Evolutionary conservation across 352 stramenopile genomes (phyloP).

Genomic region (Achlya hypogyna): DNA sequence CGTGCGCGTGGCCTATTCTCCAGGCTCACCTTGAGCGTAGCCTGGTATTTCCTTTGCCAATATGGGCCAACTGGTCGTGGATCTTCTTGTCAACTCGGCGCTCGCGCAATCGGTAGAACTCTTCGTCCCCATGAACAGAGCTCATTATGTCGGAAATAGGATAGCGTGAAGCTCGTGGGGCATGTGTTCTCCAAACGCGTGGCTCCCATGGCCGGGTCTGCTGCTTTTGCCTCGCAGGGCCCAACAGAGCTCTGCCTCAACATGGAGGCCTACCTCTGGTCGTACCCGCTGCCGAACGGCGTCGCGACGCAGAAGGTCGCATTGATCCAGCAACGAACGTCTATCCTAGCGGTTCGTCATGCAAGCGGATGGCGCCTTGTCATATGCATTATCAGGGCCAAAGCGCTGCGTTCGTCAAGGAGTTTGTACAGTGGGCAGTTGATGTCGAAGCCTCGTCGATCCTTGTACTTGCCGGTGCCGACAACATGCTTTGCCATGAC

Average conservation of each 20-base stretch:
- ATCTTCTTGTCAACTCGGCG: constrained; percentile 67
- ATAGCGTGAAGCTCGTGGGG: constrained; percentile 36
- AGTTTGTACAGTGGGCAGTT: constrained; percentile 49
- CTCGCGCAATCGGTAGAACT: constrained; percentile 21
- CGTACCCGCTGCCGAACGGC: background rate
- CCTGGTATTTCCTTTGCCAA: constrained; percentile 74
- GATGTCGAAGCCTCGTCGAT: constrained; percentile 36
- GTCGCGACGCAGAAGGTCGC: constrained; percentile 39
- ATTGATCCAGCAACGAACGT: constrained; percentile 66
- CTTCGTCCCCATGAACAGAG: background rate
- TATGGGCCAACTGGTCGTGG: constrained; percentile 65
- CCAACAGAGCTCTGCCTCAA: constrained; percentile 54
- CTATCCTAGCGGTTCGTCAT: constrained; percentile 30
- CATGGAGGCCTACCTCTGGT: constrained; percentile 31
- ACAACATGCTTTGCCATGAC: constrained; percentile 78
- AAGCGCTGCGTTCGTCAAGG: constrained; percentile 34
- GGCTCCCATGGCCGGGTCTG: constrained; percentile 46
- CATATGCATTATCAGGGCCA: constrained; percentile 32
- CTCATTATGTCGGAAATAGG: constrained; percentile 24
- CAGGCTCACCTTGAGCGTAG: constrained; percentile 23
- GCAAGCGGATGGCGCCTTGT: too few species aligned
- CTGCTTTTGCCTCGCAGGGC: constrained; percentile 41
- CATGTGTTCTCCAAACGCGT: constrained; percentile 53
- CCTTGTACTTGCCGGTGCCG: constrained; percentile 47
- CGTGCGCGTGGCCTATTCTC: background rate